Percentiles rank a stretch among this genome's conserved stretches.
These are phyloP conservation scores for Candida oleophila DNA, from an alignment of 805 yeast genomes.

Conservation along the genomic window DNA sequence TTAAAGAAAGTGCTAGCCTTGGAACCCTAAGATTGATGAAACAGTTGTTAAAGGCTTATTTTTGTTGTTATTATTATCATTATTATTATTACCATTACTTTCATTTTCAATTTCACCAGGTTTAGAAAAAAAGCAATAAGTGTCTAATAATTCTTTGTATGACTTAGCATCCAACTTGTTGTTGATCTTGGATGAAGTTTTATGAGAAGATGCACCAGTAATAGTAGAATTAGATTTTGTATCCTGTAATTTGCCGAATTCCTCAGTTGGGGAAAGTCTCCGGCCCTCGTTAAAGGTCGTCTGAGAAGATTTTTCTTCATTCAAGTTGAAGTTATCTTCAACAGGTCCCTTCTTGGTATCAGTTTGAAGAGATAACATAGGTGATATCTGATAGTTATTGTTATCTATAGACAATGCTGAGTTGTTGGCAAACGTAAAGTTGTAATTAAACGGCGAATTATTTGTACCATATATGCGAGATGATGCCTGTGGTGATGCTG, in stretches of 20 bases:
- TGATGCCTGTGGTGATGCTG: neutral
- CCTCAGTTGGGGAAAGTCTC: constrained; percentile 3
- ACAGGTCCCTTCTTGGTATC: neutral
- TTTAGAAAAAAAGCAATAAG: constrained; percentile 55
- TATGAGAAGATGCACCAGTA: neutral
- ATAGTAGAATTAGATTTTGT: neutral
- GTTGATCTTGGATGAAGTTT: constrained; percentile 13
- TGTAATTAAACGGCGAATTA: constrained; percentile 4
- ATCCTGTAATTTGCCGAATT: constrained; percentile 1
- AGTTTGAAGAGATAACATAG: constrained; percentile 27
- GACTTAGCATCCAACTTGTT: constrained; percentile 46
- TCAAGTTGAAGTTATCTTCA: neutral
- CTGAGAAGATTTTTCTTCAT: neutral
- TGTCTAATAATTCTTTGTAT: constrained; percentile 56
- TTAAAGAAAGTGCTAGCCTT: neutral
- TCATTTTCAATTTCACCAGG: constrained; percentile 14
- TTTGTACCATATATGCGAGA: constrained; percentile 3
- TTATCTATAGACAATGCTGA: constrained; percentile 8
- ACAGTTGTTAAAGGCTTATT: constrained; percentile 1
- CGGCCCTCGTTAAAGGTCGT: neutral
- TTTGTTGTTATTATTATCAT: neutral
- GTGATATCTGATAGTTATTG: constrained; percentile 37
- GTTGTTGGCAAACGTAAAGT: constrained; percentile 1
- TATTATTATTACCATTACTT: constrained; percentile 2
- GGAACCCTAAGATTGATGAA: constrained; percentile 3